phyloP scores from a whole-genome alignment of 1,284 basidiomycete genomes.

The Acaromyces ingoldii region DNA sequence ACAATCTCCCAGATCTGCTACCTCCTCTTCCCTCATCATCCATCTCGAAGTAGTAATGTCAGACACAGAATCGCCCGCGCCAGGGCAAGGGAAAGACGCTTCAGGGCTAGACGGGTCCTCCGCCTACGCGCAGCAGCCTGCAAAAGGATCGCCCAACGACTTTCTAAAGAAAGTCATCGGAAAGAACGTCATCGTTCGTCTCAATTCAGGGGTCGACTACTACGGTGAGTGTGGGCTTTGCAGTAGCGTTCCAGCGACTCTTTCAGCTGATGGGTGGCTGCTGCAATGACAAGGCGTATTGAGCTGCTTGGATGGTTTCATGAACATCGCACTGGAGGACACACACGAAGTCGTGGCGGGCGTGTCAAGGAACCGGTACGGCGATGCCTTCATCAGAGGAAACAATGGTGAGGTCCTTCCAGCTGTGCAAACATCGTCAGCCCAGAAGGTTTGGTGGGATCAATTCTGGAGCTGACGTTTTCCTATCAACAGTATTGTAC shows the following conservation, averaged over 20 bases:
- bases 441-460: background rate
- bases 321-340: conserved; percentile 98
- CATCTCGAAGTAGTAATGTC: too few relatives aligned
- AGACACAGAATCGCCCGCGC: too few relatives aligned
- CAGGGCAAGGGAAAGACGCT: too few relatives aligned
- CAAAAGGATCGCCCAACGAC: conserved; percentile 11
- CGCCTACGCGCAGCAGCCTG: too few relatives aligned
- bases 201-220: conserved; percentile 96
- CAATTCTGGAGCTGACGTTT: background rate
- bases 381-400: conserved; percentile 90
- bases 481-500: conserved; percentile 14
- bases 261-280: background rate
- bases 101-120: too few relatives aligned
- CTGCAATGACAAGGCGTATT: conserved; percentile 65
- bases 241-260: background rate
- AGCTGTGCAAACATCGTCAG: background rate
- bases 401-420: conserved; percentile 74
- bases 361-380: conserved; percentile 75
- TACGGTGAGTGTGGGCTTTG: conserved; percentile 61
- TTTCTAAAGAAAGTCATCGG: conserved; percentile 67
- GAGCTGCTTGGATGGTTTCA: conserved; percentile 85
- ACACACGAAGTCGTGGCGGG: conserved; percentile 93
- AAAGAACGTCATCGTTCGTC: conserved; percentile 84
- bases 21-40: too few relatives aligned
- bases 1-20: too few relatives aligned